A percentile compares a stretch with the other conserved stretches of the same genome.
phyloP scores from a whole-genome alignment of 352 stramenopile genomes.

The Plasmopara halstedii region DNA sequence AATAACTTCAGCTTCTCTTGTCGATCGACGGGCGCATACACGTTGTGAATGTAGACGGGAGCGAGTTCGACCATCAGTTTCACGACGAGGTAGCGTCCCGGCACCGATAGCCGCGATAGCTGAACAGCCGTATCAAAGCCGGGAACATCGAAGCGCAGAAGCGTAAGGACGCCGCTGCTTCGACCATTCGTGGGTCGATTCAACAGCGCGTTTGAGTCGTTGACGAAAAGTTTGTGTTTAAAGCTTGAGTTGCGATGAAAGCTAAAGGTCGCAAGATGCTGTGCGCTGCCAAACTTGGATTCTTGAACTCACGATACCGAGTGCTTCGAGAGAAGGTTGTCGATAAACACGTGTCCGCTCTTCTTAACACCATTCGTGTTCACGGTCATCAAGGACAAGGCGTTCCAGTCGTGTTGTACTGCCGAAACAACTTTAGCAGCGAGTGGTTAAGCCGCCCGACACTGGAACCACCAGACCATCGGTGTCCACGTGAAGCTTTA shows the following conservation, averaged over 20 bases:
- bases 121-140: no score
- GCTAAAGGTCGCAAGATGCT: background rate
- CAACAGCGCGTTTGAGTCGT: no score
- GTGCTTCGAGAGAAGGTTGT: background rate
- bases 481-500: background rate
- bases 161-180: no score
- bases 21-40: no score
- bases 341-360: background rate
- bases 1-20: no score
- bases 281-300: background rate
- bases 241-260: background rate
- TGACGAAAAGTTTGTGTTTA: background rate
- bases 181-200: no score
- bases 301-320: background rate
- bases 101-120: no score
- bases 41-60: no score
- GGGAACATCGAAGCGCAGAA: no score
- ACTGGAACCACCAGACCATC: background rate
- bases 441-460: background rate
- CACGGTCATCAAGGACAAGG: background rate
- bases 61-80: no score
- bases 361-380: background rate
- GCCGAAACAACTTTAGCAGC: background rate
- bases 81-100: no score
- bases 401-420: background rate